Conservation (phyloP, 2,329 filamentous ascomycete genomes). For the Juglanconis juglandina region DNA sequence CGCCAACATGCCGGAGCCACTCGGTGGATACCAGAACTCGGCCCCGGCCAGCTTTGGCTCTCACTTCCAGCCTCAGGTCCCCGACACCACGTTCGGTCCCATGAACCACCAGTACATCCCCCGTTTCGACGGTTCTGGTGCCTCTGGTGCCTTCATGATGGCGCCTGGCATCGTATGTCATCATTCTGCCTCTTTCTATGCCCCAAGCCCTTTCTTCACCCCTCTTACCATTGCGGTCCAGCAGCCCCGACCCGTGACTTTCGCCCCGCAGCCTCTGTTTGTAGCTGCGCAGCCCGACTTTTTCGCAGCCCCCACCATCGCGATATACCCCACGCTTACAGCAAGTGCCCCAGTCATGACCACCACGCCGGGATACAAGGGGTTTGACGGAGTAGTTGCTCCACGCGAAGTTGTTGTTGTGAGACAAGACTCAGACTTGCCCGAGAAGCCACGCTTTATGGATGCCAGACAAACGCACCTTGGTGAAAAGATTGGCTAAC, state of each 20-base stretch:
- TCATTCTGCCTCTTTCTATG: constrained; percentile 29
- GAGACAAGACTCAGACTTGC: constrained; percentile 4
- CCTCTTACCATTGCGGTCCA: constrained; percentile 21
- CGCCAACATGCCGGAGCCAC: not conserved
- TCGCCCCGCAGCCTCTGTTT: constrained; percentile 4
- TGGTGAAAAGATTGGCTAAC: constrained; percentile 16
- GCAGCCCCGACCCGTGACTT: constrained; percentile 1
- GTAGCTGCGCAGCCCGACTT: not conserved
- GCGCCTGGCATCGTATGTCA: constrained; percentile 17
- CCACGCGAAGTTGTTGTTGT: constrained; percentile 13
- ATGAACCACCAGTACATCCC: constrained; percentile 55
- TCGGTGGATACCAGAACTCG: constrained; percentile 42
- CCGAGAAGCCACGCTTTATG: not conserved
- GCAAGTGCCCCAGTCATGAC: constrained; percentile 13
- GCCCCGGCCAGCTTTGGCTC: constrained; percentile 40
- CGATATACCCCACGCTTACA: constrained; percentile 15
- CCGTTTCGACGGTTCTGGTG: constrained; percentile 40
- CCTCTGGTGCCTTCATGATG: constrained; percentile 4
- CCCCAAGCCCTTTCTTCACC: constrained; percentile 23
- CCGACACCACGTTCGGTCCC: constrained; percentile 54
- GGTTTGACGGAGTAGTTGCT: constrained; percentile 1
- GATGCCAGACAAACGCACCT: not conserved
- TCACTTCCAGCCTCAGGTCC: constrained; percentile 57
- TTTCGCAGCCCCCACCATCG: constrained; percentile 6
- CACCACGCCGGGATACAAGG: constrained; percentile 6